phyloP scores from a whole-genome alignment of 345 rosid species.

The Acer campestre region DNA sequence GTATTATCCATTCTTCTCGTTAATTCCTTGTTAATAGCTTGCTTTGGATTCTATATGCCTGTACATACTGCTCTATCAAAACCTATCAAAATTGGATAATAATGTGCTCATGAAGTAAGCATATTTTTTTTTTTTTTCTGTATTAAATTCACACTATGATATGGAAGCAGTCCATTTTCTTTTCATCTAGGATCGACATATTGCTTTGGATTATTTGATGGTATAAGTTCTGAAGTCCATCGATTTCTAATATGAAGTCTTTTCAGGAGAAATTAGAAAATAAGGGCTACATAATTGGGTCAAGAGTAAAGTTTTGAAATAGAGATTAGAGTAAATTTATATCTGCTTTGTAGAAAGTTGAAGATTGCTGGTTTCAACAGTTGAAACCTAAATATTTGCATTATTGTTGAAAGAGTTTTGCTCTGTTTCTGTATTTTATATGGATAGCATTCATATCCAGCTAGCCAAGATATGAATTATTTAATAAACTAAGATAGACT shows the following conservation, averaged over 20 bases:
- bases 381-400: not conserved
- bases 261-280: not conserved
- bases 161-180: not conserved
- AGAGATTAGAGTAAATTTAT: not conserved
- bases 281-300: not conserved
- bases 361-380: not conserved
- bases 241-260: not conserved
- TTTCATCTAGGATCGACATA: constrained; percentile 1
- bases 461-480: not conserved
- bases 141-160: not conserved
- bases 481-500: not conserved
- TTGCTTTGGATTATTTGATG: not conserved
- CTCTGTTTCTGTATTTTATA: not conserved
- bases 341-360: not conserved
- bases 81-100: constrained; percentile 29
- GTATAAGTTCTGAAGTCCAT: not conserved
- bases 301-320: not conserved
- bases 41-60: constrained; percentile 34
- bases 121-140: not conserved
- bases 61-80: constrained; percentile 43
- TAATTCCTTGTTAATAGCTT: constrained; percentile 37
- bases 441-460: not conserved
- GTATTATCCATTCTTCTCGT: constrained; percentile 21
- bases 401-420: not conserved
- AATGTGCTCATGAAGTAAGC: constrained; percentile 8